Conservation (phyloP, 163 green algal species). For the Volvox carteri region DNA sequence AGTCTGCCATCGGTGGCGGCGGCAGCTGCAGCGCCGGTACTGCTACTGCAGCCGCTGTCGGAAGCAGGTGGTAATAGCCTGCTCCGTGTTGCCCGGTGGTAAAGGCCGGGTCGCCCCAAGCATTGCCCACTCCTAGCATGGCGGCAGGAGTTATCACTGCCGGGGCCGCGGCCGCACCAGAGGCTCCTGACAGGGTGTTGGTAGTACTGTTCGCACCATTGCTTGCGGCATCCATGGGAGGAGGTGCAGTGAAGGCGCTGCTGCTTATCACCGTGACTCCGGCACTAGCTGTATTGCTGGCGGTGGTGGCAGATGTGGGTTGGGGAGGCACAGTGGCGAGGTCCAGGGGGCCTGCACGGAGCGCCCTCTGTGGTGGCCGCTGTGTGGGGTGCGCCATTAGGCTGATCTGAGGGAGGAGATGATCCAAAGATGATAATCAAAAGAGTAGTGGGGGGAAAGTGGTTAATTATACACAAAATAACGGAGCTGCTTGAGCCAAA, state of each 20-base stretch:
- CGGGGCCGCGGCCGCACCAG: not conserved
- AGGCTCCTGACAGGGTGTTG: too few species aligned
- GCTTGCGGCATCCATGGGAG: too few species aligned
- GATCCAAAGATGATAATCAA: too few species aligned
- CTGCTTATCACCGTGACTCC: not conserved
- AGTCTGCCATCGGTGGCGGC: not conserved
- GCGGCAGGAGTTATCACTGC: not conserved
- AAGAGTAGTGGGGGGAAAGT: too few species aligned
- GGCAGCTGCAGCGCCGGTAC: not conserved
- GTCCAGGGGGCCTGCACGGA: conserved; percentile 8
- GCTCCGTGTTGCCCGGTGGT: too few species aligned
- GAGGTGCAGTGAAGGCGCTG: not conserved
- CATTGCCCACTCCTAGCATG: too few species aligned
- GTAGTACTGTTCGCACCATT: too few species aligned
- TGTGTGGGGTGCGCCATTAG: conserved; percentile 43
- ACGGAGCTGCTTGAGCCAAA: too few species aligned
- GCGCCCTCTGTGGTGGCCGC: conserved; percentile 1
- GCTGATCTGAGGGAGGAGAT: not conserved
- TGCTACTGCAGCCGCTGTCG: too few species aligned
- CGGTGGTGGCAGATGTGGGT: not conserved
- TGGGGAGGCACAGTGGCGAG: conserved; percentile 23
- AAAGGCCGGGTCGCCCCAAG: not conserved
- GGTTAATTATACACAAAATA: too few species aligned
- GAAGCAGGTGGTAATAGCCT: too few species aligned
- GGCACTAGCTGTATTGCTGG: not conserved